phyloP scores from a whole-genome alignment of 345 rosid species.

The Murraya koenigii region DNA sequence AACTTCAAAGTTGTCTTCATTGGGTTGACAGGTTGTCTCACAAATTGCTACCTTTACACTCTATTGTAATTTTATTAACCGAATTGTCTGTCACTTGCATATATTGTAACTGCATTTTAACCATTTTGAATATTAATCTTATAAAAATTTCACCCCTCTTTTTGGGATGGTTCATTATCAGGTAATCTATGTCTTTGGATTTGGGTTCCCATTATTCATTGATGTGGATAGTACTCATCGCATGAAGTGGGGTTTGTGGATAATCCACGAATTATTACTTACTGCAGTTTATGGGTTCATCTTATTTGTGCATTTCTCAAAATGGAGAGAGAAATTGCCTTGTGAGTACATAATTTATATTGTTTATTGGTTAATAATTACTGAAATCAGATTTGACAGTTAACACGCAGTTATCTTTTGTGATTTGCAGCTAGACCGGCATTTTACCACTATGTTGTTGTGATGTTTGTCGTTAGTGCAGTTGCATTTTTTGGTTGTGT shows the following conservation, averaged over 20 bases:
- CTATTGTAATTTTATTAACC: neutral
- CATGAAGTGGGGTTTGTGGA: conserved; percentile 42
- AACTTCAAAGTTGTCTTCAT: neutral
- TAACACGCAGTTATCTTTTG: neutral
- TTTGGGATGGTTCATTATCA: conserved; percentile 17
- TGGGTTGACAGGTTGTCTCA: neutral
- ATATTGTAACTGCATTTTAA: neutral
- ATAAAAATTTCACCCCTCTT: neutral
- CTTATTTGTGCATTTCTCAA: conserved; percentile 38
- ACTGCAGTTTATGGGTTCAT: conserved; percentile 39
- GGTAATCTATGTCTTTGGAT: conserved; percentile 41
- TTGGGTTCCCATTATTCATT: conserved; percentile 33
- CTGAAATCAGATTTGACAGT: neutral
- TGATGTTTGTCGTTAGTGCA: conserved; percentile 31
- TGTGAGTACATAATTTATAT: conserved; percentile 23
- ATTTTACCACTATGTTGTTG: conserved; percentile 36
- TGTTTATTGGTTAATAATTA: neutral
- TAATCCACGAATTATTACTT: conserved; percentile 33
- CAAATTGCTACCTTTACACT: too few species aligned
- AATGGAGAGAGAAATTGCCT: conserved; percentile 44
- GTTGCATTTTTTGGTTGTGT: conserved; percentile 26
- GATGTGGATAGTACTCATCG: conserved; percentile 20
- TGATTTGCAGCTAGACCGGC: conserved; percentile 36
- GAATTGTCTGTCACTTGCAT: neutral
- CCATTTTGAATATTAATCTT: neutral